Base-by-base conservation (phyloP, 2,329 filamentous ascomycete genomes). In the Talaromyces sp. region DNA sequence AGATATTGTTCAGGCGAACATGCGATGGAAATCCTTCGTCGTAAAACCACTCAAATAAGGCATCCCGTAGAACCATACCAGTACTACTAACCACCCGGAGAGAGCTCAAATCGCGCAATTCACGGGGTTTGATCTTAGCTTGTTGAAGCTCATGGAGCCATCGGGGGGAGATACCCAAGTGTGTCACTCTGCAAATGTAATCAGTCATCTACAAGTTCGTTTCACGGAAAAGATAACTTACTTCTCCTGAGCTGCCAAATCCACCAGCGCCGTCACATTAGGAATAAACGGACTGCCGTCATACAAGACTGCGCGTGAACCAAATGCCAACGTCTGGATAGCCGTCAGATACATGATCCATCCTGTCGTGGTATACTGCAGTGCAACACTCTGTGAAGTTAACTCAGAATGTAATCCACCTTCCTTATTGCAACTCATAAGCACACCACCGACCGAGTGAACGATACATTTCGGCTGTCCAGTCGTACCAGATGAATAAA, bases 301-400 rank as follows among this genome's bases (percentile, higher is more conserved):
- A 68, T 95, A 95, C n/a, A 93, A 76, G 1, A 95, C 71, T 1
- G 82, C 77, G 5, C 83, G 79, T 0, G 79, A 78, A 7, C 89
- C 89, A 35, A 79, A 73, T 1, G 87, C 62, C 7, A 93, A 76
- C 3, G 79, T 76, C 17, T 79, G 77, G 0, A 90, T 76, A 33
- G 80, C 82, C 2, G 78, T 74, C 8, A 91, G 75, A 67, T 93
- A 94, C 90, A 96, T 95, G 72, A 96, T 94, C 90, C 90, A 95
- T 0, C 89, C 88, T 0, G 88, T 91, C 0, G 85, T 88, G 1
- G 85, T 87, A 63, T 84, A 86, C 64, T 87, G 84, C 30, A 86
- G 59, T 8, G 73, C 66, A 0, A 79, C 75, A 14, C 69, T 78
- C 7, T 68, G 67, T 0, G 77, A 66, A 0, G 69, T 69, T 37